These are phyloP conservation scores for Nyssa sinensis DNA, from an alignment of 148 eudicot genomes.

Conservation along the genomic window DNA sequence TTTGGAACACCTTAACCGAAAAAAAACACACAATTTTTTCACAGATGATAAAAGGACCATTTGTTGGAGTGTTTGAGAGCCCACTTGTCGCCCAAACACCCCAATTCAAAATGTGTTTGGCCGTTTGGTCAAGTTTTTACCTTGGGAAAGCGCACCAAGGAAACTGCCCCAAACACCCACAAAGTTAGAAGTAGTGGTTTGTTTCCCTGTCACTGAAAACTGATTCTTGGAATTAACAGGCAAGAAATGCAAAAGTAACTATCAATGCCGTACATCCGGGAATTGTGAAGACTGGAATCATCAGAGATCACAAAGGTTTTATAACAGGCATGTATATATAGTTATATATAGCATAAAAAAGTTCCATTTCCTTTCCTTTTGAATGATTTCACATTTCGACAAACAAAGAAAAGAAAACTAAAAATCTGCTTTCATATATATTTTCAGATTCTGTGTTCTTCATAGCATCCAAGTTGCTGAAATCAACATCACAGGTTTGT, in stretches of 20 bases:
- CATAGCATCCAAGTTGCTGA: slow-evolving; percentile 83
- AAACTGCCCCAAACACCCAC: too few species aligned
- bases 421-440: slow-evolving; percentile 1
- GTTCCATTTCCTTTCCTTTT: neutral
- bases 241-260: slow-evolving; percentile 71
- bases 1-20: too few species aligned
- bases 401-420: neutral
- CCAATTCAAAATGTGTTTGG: too few species aligned
- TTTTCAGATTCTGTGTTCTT: slow-evolving; percentile 83
- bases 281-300: slow-evolving; percentile 92
- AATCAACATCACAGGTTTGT: slow-evolving; percentile 86
- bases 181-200: too few species aligned
- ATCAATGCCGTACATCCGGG: slow-evolving; percentile 96
- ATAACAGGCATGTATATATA: slow-evolving; percentile 73
- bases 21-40: too few species aligned
- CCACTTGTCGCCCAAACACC: too few species aligned
- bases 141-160: too few species aligned
- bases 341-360: neutral
- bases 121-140: too few species aligned
- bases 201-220: neutral
- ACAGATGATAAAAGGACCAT: too few species aligned
- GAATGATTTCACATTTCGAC: neutral
- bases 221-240: slow-evolving; percentile 41
- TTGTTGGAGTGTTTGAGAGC: too few species aligned
- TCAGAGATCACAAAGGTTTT: slow-evolving; percentile 83